These are phyloP conservation scores for Penicillium sp. DNA, from an alignment of 2,329 filamentous ascomycete species.

Conservation along the genomic window DNA sequence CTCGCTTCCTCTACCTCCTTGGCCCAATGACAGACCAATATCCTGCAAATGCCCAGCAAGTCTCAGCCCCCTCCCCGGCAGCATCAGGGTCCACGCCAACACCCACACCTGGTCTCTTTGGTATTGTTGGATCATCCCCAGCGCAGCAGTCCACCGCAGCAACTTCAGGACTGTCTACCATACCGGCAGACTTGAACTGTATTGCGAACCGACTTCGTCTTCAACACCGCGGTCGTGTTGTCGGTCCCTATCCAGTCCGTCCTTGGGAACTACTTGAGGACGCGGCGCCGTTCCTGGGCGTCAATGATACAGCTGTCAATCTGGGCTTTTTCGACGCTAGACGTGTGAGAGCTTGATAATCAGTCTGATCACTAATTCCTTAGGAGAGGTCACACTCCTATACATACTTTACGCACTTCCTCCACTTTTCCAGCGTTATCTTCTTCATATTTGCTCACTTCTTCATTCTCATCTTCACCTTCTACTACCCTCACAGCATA, in stretches of 20 bases:
- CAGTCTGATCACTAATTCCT: neutral
- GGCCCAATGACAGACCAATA: slow-evolving; percentile 29
- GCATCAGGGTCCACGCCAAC: slow-evolving; percentile 25
- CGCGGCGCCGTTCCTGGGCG: slow-evolving; percentile 36
- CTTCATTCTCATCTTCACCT: neutral
- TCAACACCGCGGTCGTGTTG: slow-evolving; percentile 30
- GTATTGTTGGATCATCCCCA: slow-evolving; percentile 12
- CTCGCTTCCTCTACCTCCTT: slow-evolving; percentile 36
- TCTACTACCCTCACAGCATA: neutral
- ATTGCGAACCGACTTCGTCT: slow-evolving; percentile 29
- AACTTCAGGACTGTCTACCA: slow-evolving; percentile 9
- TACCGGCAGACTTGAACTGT: slow-evolving; percentile 18
- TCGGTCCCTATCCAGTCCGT: slow-evolving; percentile 31
- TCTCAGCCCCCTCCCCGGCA: slow-evolving; percentile 27
- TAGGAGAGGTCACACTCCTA: neutral
- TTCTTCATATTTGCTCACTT: neutral
- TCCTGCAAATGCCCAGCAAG: slow-evolving; percentile 15
- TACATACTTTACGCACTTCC: neutral
- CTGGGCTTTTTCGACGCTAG: slow-evolving; percentile 37
- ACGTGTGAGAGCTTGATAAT: slow-evolving; percentile 23
- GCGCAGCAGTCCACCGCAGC: slow-evolving; percentile 12
- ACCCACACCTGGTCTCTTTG: slow-evolving; percentile 21
- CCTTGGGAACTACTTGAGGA: slow-evolving; percentile 42
- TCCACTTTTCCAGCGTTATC: neutral
- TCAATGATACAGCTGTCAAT: slow-evolving; percentile 40